Conservation (phyloP, 2,329 filamentous ascomycete genomes). For the Cryphonectria japonica region DNA sequence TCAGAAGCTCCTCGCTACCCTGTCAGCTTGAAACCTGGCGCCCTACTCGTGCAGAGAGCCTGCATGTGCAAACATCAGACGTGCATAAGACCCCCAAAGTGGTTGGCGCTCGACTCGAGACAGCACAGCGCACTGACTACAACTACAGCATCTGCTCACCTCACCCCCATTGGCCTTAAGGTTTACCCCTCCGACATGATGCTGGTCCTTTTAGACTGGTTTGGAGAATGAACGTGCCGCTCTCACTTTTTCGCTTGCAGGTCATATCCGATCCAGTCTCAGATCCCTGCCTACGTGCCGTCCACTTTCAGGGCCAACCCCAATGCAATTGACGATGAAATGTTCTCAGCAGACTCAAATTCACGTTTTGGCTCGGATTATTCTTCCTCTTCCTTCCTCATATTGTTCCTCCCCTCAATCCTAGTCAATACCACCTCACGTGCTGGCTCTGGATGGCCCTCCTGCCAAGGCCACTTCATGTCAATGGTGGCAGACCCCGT, state of each 20-base stretch:
- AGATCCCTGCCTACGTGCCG: not conserved
- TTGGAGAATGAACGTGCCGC: constrained; percentile 16
- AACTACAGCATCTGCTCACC: constrained; percentile 21
- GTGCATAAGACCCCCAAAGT: not conserved
- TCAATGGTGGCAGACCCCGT: constrained; percentile 18
- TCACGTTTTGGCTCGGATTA: not conserved
- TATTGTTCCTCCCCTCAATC: not conserved
- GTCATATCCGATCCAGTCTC: constrained; percentile 9
- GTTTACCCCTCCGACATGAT: constrained; percentile 25
- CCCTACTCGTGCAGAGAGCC: constrained; percentile 2
- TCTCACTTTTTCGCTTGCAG: constrained; percentile 7
- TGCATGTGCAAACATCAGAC: not conserved
- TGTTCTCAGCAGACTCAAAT: constrained; percentile 1
- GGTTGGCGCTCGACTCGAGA: constrained; percentile 16
- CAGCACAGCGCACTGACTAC: constrained; percentile 14
- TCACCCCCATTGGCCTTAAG: constrained; percentile 20
- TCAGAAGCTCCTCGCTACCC: constrained; percentile 1
- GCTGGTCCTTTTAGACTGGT: constrained; percentile 19
- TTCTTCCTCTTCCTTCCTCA: not conserved
- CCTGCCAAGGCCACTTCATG: not conserved
- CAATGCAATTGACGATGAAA: not conserved
- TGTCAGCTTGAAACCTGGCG: constrained; percentile 5
- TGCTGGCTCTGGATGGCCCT: not conserved
- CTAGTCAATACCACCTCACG: constrained; percentile 6
- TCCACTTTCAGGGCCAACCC: not conserved